Conservation (phyloP, 129 eudicot genomes). For the Lactuca sativa region DNA sequence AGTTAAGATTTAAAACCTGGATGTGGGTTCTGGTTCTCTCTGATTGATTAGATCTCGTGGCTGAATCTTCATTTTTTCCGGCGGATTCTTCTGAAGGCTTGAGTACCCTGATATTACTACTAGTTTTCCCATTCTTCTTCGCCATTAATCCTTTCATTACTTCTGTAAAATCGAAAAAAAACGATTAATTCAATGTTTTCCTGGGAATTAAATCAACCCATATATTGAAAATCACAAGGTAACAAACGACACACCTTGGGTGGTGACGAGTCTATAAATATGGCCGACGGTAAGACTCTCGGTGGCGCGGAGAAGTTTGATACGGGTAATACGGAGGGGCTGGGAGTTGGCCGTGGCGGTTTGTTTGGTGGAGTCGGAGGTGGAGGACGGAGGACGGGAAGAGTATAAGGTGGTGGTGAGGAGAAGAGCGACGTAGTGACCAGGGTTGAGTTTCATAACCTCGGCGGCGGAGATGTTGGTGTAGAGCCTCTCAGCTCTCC, state of each 20-base stretch:
- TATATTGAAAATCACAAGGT: background rate
- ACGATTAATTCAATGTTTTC: background rate
- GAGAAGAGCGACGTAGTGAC: conserved; percentile 87
- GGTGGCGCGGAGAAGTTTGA: conserved; percentile 76
- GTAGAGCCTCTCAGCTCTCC: conserved; percentile 58
- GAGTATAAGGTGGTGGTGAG: conserved; percentile 79
- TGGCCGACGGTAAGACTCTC: conserved; percentile 78
- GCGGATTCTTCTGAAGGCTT: conserved; percentile 24
- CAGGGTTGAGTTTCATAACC: conserved; percentile 86
- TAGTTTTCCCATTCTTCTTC: conserved; percentile 66
- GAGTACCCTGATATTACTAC: conserved; percentile 34
- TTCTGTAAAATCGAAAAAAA: conserved; percentile 41
- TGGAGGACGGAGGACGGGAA: conserved; percentile 27
- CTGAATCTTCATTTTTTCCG: conserved; percentile 21
- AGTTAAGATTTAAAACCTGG: conserved; percentile 22
- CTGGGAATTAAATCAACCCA: background rate
- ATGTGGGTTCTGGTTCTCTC: conserved; percentile 44
- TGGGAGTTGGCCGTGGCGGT: conserved; percentile 3
- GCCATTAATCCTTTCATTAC: conserved; percentile 95
- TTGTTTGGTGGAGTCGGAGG: conserved; percentile 11
- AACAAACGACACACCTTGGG: conserved; percentile 55
- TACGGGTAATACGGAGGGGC: conserved; percentile 69
- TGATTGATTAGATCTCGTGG: conserved; percentile 33
- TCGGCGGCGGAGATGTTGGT: conserved; percentile 59
- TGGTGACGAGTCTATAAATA: conserved; percentile 81